phyloP scores from a whole-genome alignment of 768 basidiomycete species.

The Rhizopogon rudus region DNA sequence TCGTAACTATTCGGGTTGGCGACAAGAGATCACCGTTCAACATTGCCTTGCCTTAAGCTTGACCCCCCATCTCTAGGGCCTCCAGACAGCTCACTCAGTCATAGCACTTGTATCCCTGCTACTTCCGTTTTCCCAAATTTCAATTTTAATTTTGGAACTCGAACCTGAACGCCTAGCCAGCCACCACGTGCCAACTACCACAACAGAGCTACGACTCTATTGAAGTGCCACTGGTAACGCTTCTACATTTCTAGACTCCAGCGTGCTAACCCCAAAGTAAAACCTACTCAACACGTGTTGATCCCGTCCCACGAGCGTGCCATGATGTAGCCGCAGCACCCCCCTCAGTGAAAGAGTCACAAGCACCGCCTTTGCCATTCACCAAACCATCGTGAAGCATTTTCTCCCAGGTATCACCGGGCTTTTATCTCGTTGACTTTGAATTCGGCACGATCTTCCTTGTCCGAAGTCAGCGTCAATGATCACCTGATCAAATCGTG shows the following conservation, averaged over 20 bases:
- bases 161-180: too few species aligned
- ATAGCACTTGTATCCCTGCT: too few species aligned
- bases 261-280: constrained; percentile 26
- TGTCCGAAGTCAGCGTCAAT: neutral
- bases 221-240: constrained; percentile 15
- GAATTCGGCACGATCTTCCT: neutral
- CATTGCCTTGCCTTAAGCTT: too few species aligned
- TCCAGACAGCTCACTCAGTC: too few species aligned
- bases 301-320: constrained; percentile 24
- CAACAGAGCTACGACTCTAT: neutral
- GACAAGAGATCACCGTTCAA: neutral
- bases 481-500: too few species aligned
- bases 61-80: too few species aligned
- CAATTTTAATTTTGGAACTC: too few species aligned
- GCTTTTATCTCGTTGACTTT: neutral
- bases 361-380: neutral
- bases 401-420: neutral
- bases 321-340: constrained; percentile 21
- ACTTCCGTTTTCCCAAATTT: too few species aligned
- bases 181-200: neutral
- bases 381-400: neutral
- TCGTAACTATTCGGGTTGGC: constrained; percentile 23
- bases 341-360: neutral
- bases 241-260: neutral
- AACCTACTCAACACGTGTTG: constrained; percentile 23